These are phyloP conservation scores for Corymbia maculata DNA, from an alignment of 345 rosid genomes.

Conservation along the genomic window DNA sequence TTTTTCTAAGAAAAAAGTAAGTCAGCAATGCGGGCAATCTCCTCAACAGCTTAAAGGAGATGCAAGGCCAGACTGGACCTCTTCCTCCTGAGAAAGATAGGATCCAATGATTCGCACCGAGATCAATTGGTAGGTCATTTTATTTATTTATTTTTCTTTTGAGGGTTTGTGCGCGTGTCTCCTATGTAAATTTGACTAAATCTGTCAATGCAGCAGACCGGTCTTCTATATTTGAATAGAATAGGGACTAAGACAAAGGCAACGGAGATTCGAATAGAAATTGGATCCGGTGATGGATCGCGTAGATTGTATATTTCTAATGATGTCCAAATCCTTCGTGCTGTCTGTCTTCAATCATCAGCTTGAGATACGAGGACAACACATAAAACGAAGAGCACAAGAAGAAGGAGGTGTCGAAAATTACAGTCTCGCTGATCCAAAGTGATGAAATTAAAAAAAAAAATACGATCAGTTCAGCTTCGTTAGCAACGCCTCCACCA, in stretches of 20 bases:
- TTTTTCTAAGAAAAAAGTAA: background rate
- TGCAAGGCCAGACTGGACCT: background rate
- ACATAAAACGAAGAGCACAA: background rate
- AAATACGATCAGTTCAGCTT: background rate
- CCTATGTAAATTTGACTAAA: background rate
- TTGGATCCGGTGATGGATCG: background rate
- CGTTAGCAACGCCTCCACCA: background rate
- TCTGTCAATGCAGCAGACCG: background rate
- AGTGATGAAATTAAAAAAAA: background rate
- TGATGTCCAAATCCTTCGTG: background rate
- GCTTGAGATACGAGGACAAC: too few relatives aligned
- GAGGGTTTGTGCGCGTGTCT: background rate
- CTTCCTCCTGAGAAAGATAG: background rate
- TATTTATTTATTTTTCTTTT: too few relatives aligned
- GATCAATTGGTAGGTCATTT: background rate
- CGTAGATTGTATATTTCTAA: background rate
- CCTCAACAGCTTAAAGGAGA: background rate
- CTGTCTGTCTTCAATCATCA: background rate
- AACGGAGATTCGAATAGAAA: background rate
- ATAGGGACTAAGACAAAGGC: background rate
- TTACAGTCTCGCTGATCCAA: background rate
- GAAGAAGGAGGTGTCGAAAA: background rate
- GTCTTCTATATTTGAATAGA: background rate
- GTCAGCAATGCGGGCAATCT: background rate
- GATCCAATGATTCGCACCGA: background rate